A percentile compares a stretch with the other conserved stretches of the same genome.
Evolutionary conservation across 2,329 filamentous ascomycete species (phyloP).

Genomic region (Colletotrichum musicola): DNA sequence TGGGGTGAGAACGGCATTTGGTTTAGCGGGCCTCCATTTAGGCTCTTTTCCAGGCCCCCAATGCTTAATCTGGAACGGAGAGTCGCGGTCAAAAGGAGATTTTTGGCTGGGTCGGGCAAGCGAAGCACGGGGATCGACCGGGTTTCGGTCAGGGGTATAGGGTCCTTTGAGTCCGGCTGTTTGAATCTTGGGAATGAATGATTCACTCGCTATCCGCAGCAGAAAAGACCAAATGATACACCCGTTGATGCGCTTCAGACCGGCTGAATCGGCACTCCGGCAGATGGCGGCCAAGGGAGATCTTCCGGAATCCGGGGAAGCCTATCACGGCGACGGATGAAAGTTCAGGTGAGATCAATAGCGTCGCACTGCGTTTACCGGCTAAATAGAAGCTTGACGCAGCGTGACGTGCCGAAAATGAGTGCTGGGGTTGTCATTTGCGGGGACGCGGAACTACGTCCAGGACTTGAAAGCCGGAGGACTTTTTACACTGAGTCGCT

Average conservation of each 20-base stretch:
- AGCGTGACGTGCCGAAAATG: constrained; percentile 12
- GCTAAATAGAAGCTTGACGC: constrained; percentile 23
- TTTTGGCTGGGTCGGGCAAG: constrained; percentile 1
- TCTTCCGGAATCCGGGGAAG: constrained; percentile 16
- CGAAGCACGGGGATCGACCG: neutral
- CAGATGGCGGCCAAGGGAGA: constrained; percentile 10
- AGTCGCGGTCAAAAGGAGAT: constrained; percentile 30
- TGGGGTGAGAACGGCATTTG: constrained; percentile 1
- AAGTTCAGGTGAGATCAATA: neutral
- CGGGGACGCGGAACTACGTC: neutral
- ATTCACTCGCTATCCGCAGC: no score
- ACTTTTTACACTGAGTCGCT: no score
- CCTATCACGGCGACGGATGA: neutral
- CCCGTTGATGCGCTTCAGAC: neutral
- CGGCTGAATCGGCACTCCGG: constrained; percentile 28
- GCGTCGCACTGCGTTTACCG: constrained; percentile 1
- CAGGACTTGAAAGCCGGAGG: neutral
- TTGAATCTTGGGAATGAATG: no score
- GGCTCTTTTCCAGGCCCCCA: constrained; percentile 25
- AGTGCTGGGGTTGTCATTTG: neutral
- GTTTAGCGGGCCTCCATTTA: constrained; percentile 32
- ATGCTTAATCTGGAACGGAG: constrained; percentile 38
- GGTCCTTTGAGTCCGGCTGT: neutral
- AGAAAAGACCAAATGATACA: no score
- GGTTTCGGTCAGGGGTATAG: neutral